Base-by-base conservation (phyloP, 78 protist species). In the Dictyostelium intermedium region DNA sequence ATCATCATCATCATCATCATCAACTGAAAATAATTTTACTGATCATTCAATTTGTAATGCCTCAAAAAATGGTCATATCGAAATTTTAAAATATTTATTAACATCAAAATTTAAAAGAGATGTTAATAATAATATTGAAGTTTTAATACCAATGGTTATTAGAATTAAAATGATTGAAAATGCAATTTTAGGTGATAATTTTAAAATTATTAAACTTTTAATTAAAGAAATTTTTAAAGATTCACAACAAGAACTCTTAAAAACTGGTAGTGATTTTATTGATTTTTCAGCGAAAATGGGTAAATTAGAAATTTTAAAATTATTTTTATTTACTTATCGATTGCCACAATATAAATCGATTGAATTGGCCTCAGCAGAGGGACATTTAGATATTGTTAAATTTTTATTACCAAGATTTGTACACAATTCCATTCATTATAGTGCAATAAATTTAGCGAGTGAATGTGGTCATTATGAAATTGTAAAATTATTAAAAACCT, bases 351-450 rank as follows among this genome's bases (percentile, higher is more conserved):
- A 5, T 5, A n/a, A 56, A 56, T 16, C 66, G 0, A 56, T 56
- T 56, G 66, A 56, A 56, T 56, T 56, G 0, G 66, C 66, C 16
- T 56, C 77, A 9, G 32, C 30, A 8, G 60, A 8, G 0, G 91
- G 91, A 27, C 80, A 84, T 84, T 43, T 84, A 10, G 91, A 84
- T 10, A 39, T 84, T 14, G 39, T 84, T 30, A 30, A 47, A 39
- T 84, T 23, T 45, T 45, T 84, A 30, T 4, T 72, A 43, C 63
- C 41, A 30, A 27, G 6, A 16, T 4, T 7, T 66, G 0, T 6
- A 66, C 3, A 66, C 74, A 34, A 66, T 25, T 30, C 20, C 66
- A 56, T 66, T 10, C 34, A 6, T n/a, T n/a, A n/a, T n/a, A 27
- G 39, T 66, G 74, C 37, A 66, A 30, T 66, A 11, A 66, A 66